Conservation (phyloP, 805 yeast species). For the Starmerella geochares region DNA sequence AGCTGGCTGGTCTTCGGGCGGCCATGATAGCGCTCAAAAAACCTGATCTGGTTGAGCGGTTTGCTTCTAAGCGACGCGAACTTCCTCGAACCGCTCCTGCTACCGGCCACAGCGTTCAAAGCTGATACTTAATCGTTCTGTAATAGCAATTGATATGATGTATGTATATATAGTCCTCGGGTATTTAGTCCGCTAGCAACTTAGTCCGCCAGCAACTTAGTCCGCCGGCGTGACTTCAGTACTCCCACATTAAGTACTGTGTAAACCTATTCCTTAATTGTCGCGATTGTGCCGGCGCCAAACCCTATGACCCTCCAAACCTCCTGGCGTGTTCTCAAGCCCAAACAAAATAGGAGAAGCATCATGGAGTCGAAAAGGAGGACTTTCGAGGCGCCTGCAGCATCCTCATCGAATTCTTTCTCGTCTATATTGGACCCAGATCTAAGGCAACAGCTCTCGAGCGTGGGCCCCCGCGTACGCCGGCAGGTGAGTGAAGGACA, state of each 20-base stretch:
- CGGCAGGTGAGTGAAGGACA: slow-evolving; percentile 31
- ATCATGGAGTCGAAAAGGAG: slow-evolving; percentile 7
- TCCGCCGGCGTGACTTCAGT: too few relatives aligned
- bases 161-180: too few relatives aligned
- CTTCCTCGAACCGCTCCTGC: slow-evolving; percentile 20
- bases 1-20: slow-evolving; percentile 74
- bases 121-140: background rate
- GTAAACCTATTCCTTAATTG: background rate
- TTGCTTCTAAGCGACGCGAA: slow-evolving; percentile 44
- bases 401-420: slow-evolving; percentile 8
- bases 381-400: background rate
- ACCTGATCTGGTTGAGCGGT: slow-evolving; percentile 51
- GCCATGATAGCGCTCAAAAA: slow-evolving; percentile 70
- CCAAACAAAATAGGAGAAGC: background rate
- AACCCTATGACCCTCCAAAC: background rate
- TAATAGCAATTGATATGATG: too few relatives aligned
- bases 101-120: slow-evolving; percentile 33
- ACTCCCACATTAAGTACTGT: too few relatives aligned
- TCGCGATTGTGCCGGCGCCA: background rate
- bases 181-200: too few relatives aligned
- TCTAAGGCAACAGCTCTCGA: slow-evolving; percentile 23
- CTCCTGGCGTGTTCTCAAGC: background rate
- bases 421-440: slow-evolving; percentile 21
- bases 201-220: too few relatives aligned
- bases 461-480: slow-evolving; percentile 28